Evolutionary conservation across 2,329 filamentous ascomycete genomes (phyloP).

Genomic region (Endocalyx cinctus): DNA sequence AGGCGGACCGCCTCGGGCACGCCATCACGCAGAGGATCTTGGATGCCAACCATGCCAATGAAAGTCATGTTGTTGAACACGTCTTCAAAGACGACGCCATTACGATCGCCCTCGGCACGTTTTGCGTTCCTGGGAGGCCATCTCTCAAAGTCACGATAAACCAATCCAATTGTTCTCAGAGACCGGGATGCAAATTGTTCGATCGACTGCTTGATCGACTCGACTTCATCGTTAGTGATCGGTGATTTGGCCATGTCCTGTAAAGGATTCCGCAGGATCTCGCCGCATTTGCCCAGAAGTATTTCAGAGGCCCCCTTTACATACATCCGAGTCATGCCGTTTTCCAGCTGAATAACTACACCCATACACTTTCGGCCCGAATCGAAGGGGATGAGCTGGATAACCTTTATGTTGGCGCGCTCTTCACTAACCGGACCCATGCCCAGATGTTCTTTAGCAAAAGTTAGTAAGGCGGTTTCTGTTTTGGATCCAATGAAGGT

Average conservation of each 20-base stretch:
- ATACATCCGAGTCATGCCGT: constrained; percentile 50
- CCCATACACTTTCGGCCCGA: constrained; percentile 72
- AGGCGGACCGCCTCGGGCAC: constrained; percentile 68
- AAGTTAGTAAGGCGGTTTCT: constrained; percentile 67
- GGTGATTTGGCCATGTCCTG: constrained; percentile 35
- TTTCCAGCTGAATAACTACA: constrained; percentile 47
- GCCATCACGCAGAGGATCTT: constrained; percentile 71
- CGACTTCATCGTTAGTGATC: constrained; percentile 48
- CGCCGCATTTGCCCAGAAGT: constrained; percentile 51
- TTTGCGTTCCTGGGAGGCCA: constrained; percentile 71
- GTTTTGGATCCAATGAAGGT: constrained; percentile 76
- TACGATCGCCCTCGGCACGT: constrained; percentile 49
- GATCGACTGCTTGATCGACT: constrained; percentile 62
- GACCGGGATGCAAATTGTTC: constrained; percentile 74
- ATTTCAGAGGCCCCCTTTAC: constrained; percentile 65
- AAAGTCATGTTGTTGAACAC: constrained; percentile 65
- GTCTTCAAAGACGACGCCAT: constrained; percentile 61
- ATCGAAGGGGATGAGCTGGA: constrained; percentile 72
- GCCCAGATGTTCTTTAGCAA: constrained; percentile 61
- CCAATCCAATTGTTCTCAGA: constrained; percentile 76
- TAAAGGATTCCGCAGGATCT: constrained; percentile 46
- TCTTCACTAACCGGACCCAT: constrained; percentile 63
- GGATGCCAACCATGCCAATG: constrained; percentile 70
- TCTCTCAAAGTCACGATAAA: constrained; percentile 77
- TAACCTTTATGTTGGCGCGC: constrained; percentile 52